Evolutionary conservation across 164 flowering plant species (phyloP), one percentile per base, ranked within the genome.

Genomic region (Piper betle): DNA sequence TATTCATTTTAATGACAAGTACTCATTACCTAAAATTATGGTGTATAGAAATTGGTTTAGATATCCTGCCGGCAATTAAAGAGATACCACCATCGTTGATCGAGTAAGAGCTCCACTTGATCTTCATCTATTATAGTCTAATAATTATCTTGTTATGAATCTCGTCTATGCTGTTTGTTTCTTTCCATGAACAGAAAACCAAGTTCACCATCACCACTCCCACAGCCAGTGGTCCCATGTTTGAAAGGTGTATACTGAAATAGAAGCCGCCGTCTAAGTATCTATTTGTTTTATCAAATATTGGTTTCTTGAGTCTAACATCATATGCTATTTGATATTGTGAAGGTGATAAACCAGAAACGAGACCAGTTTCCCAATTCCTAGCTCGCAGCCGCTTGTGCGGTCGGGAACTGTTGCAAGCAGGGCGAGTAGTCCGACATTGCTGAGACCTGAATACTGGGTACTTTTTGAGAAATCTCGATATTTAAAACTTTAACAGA

Each of bases 21-120:
- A 8, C 8, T 43, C 8, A 8, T 43, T 43, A 10, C 12, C 12
- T 6, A 43, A 43, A 8, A 8, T 43, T 43, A 7, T 43, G 50
- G 12, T 43, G 50, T 8, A 43, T 43, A 43, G 8, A 7, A 43
- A 43, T 43, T 41, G 8, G 50, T 43, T 81, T 46, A 84, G 81
- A 69, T 81, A 20, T 41, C 8, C 38, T 18, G 13, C 55, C 55
- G 7, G 15, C 38, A 10, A 19, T 9, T 25, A n/a, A 10, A 43
- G 50, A 43, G 50, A 43, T 10, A 43, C 10, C 50, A 43, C 50
- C 50, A 43, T 15, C 50, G 8, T 43, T 15, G 12, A 7, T 43
- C 3, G 12, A 43, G 50, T 43, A 43, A 43, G 50, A 43, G 50
- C 8, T 41, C 43, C 43, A 43, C 8, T 43, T 15, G 8, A 8